A percentile compares a stretch with the other conserved stretches of the same genome.
phyloP scores from a whole-genome alignment of 306 rosid genomes.

The Cucumis hystrix region DNA sequence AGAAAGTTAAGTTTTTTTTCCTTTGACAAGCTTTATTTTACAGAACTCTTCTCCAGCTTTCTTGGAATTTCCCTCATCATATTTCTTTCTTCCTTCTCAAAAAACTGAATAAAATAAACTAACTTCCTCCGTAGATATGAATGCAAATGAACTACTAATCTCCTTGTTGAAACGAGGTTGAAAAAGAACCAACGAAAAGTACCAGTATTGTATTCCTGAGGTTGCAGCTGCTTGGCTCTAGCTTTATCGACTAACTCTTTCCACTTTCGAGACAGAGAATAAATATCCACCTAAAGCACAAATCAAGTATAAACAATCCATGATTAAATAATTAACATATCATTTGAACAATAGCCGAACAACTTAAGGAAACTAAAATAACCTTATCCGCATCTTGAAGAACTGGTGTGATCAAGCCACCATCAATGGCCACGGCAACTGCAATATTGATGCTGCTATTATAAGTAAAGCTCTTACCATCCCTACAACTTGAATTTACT shows the following conservation, averaged over 20 bases:
- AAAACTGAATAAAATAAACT: background rate
- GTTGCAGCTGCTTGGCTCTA: slow-evolving; percentile 90
- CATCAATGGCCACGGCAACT: slow-evolving; percentile 85
- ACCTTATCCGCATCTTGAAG: slow-evolving; percentile 98
- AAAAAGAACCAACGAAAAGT: background rate
- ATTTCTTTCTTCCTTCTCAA: background rate
- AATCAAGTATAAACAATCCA: slow-evolving; percentile 8
- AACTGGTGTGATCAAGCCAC: slow-evolving; percentile 88
- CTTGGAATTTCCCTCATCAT: background rate
- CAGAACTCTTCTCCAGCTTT: background rate
- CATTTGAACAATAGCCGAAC: slow-evolving; percentile 1
- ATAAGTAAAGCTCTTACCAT: slow-evolving; percentile 88
- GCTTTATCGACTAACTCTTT: slow-evolving; percentile 94
- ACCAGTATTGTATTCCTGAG: slow-evolving; percentile 86
- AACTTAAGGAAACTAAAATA: background rate
- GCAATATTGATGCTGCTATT: slow-evolving; percentile 82
- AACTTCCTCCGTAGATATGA: background rate
- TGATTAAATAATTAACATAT: background rate
- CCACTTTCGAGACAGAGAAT: slow-evolving; percentile 92
- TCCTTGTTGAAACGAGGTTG: background rate
- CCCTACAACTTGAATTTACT: slow-evolving; percentile 85
- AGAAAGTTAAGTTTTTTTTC: background rate
- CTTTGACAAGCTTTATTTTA: background rate
- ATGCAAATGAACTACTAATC: background rate
- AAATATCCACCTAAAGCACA: slow-evolving; percentile 56